phyloP scores from a whole-genome alignment of 257 asterid genomes.

The Lycium ferocissimum region DNA sequence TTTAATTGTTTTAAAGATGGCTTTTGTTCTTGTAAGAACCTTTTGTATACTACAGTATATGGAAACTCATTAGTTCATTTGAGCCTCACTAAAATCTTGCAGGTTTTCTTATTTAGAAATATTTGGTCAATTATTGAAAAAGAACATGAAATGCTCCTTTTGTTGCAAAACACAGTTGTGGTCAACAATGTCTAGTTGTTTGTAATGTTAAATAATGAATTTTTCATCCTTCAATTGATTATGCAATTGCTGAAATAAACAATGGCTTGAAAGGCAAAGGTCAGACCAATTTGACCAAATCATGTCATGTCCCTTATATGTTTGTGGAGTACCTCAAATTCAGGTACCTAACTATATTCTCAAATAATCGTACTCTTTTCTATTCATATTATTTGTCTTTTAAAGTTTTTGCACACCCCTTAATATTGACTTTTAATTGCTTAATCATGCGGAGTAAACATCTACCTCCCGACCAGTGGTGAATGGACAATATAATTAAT shows the following conservation, averaged over 20 bases:
- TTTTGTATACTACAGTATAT: neutral
- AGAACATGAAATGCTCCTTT: neutral
- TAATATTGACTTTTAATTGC: neutral
- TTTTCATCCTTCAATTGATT: neutral
- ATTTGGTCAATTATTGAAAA: neutral
- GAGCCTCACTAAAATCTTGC: neutral
- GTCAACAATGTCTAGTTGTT: slow-evolving; percentile 15
- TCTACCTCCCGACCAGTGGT: neutral
- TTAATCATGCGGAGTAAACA: neutral
- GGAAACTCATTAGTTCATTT: slow-evolving; percentile 6
- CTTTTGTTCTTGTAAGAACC: slow-evolving; percentile 59
- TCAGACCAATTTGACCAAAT: slow-evolving; percentile 23
- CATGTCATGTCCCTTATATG: neutral
- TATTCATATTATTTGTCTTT: neutral
- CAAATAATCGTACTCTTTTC: neutral
- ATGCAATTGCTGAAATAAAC: slow-evolving; percentile 1
- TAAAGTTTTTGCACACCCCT: neutral
- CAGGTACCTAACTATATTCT: neutral
- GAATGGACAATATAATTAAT: neutral
- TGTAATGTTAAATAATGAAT: neutral
- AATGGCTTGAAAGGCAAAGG: neutral
- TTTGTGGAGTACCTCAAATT: slow-evolving; percentile 30
- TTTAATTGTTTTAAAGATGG: slow-evolving; percentile 64
- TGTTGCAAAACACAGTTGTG: neutral
- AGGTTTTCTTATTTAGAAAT: neutral